These are phyloP conservation scores for Pichia sp. DNA, from an alignment of 1,139 yeast genomes.

Conservation along the genomic window DNA sequence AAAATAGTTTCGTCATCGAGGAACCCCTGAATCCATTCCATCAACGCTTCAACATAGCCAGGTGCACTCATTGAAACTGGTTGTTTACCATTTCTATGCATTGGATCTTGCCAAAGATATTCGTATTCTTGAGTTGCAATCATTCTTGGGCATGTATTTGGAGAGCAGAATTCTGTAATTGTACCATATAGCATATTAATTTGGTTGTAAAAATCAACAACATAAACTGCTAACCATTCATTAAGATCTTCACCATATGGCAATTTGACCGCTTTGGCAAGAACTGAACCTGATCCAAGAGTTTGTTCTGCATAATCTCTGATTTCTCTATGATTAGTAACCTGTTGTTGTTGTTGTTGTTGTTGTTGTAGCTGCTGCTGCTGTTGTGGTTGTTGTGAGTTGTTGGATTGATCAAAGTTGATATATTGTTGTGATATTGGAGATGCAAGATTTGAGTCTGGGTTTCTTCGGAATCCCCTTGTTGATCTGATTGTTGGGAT, in stretches of 20 bases:
- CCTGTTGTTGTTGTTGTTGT: slow-evolving; percentile 17
- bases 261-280: slow-evolving; percentile 85
- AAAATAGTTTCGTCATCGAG: slow-evolving; percentile 85
- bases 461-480: slow-evolving; percentile 25
- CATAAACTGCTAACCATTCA: slow-evolving; percentile 96
- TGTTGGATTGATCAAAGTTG: neutral
- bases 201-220: slow-evolving; percentile 87
- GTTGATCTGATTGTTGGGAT: slow-evolving; percentile 27
- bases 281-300: slow-evolving; percentile 82
- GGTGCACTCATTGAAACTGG: slow-evolving; percentile 87
- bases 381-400: too few species aligned
- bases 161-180: slow-evolving; percentile 93
- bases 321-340: slow-evolving; percentile 40
- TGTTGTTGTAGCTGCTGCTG: slow-evolving; percentile 17
- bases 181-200: slow-evolving; percentile 95
- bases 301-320: slow-evolving; percentile 70
- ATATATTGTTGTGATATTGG: slow-evolving; percentile 16
- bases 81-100: slow-evolving; percentile 38
- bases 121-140: slow-evolving; percentile 96
- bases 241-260: slow-evolving; percentile 90
- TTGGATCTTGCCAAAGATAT: slow-evolving; percentile 86
- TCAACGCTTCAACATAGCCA: slow-evolving; percentile 83
- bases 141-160: slow-evolving; percentile 89
- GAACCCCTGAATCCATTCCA: slow-evolving; percentile 90
- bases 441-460: slow-evolving; percentile 21